Percentiles rank a stretch among this genome's conserved stretches.
Evolutionary conservation across 1,284 basidiomycete genomes (phyloP).

Genomic region (Vanrija sp.): DNA sequence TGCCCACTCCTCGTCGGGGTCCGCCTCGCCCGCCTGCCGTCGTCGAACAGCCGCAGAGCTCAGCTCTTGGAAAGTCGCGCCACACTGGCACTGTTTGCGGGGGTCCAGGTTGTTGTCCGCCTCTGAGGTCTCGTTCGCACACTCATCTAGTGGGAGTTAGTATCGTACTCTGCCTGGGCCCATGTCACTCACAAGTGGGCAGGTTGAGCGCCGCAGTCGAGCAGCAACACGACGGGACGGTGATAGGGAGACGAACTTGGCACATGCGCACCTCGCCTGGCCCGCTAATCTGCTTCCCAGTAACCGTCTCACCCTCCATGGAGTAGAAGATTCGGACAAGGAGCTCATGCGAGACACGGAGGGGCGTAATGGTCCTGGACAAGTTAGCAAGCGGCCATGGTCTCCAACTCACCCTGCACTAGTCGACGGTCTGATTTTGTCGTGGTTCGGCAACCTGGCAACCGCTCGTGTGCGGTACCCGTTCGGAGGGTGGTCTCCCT

Average conservation of each 20-base stretch:
- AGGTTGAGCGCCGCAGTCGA: conserved; percentile 32
- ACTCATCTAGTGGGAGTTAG: conserved; percentile 13
- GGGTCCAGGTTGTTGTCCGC: conserved; percentile 22
- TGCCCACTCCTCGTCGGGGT: background rate
- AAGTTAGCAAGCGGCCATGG: background rate
- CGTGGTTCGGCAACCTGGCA: conserved; percentile 43
- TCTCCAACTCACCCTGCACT: conserved; percentile 34
- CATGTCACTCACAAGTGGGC: conserved; percentile 33
- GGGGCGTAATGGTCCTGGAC: conserved; percentile 38
- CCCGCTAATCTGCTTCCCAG: conserved; percentile 21
- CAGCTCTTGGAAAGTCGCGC: conserved; percentile 32
- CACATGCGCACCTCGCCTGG: conserved; percentile 46
- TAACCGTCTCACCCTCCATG: conserved; percentile 36
- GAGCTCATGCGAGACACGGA: conserved; percentile 42
- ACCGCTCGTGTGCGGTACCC: conserved; percentile 37
- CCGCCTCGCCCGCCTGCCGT: background rate
- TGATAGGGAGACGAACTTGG: conserved; percentile 34
- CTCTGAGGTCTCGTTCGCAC: conserved; percentile 7
- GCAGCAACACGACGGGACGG: conserved; percentile 41
- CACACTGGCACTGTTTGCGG: conserved; percentile 32
- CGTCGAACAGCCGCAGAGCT: conserved; percentile 29
- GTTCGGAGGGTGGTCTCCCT: conserved; percentile 3
- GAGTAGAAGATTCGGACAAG: conserved; percentile 46
- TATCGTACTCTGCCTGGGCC: background rate
- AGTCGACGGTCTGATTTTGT: conserved; percentile 45